Evolutionary conservation across 257 asterid genomes (phyloP).

Genomic region (Solanum ahanhuiri): DNA sequence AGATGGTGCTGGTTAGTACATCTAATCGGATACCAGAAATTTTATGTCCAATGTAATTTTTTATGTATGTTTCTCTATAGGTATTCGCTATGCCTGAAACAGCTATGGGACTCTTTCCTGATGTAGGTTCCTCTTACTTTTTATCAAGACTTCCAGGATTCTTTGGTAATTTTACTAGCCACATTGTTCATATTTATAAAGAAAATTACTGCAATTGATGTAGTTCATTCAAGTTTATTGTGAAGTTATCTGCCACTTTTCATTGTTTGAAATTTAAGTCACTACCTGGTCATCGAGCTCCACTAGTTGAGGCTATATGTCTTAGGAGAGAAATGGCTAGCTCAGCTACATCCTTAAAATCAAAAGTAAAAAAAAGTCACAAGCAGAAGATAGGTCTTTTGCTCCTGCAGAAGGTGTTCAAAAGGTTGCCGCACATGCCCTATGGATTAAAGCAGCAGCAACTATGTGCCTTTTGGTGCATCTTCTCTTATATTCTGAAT

Average conservation of each 20-base stretch:
- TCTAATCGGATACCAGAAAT: background rate
- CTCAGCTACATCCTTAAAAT: background rate
- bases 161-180: too few relatives aligned
- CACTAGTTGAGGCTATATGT: background rate
- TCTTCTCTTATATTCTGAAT: background rate
- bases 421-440: background rate
- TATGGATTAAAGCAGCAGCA: background rate
- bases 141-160: too few relatives aligned
- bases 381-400: background rate
- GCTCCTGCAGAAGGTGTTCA: background rate
- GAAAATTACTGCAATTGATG: too few relatives aligned
- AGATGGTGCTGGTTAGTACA: background rate
- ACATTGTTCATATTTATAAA: too few relatives aligned
- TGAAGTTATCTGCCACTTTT: slow-evolving; percentile 9
- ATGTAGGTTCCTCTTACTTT: too few relatives aligned
- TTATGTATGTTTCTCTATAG: too few relatives aligned
- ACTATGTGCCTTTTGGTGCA: too few relatives aligned
- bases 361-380: background rate
- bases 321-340: background rate
- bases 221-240: background rate
- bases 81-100: too few relatives aligned
- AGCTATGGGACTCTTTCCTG: too few relatives aligned
- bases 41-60: background rate
- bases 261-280: background rate
- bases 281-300: background rate